Evolutionary conservation across 139 green algal genomes (phyloP), one percentile per base, ranked within the genome.

Genomic region (Coelastrella sp.): DNA sequence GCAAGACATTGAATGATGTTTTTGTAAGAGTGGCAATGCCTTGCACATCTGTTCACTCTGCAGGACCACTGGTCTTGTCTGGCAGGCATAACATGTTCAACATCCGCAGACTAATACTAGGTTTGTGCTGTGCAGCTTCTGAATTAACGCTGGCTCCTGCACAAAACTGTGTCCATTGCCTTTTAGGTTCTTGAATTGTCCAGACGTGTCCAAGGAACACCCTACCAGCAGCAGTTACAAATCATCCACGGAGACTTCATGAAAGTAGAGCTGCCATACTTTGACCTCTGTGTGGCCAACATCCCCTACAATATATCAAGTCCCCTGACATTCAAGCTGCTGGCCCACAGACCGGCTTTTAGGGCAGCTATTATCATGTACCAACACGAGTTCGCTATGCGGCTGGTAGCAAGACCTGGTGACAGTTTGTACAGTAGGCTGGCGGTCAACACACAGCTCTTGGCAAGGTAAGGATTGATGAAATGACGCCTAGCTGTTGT

Each of bases 261-360:
- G 95, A 95, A 94, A 83, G 91, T 95, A 8, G 94, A 99, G 32
- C 95, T 99, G 86, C 98, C 98, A 4, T 99, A 99, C 95, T 99
- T 99, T 95, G 98, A 99, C 95, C 90, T 99, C 13, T 99, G 98
- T 92, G 98, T 99, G 23, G 98, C 98, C 84, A 99, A 99, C 94
- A 99, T 99, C 85, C 98, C 98, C 5, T 99, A 99, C 95, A 98
- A 99, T 92, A 99, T 99, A 80, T 99, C 98, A 11, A 99, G 97
- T 2, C 98, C 98, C 11, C 95, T 99, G 86, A 98, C 96, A 8
- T 99, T 99, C 96, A 99, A 99, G 93, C 97, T 99, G 90, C 94
- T 99, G 73, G 93, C 97, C 23, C 97, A 99, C 92, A 91, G 87
- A 20, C 88, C 94, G 19, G 71, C 90, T 68, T 99, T 99, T 91